These are phyloP conservation scores for Talaromyces sp. DNA, from an alignment of 2,329 filamentous ascomycete genomes.

Conservation along the genomic window DNA sequence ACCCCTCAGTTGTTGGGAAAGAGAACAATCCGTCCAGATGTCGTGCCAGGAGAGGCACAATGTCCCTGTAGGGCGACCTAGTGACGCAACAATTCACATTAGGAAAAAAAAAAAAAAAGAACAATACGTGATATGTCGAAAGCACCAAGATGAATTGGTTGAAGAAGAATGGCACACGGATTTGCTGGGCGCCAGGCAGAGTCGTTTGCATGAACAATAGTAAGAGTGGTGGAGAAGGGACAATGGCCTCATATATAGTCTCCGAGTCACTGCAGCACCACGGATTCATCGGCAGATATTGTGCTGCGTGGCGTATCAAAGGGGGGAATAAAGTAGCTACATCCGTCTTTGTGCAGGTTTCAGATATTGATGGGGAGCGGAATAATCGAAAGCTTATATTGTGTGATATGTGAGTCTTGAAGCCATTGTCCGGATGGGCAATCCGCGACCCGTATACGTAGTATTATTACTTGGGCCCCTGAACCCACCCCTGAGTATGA, in stretches of 20 bases:
- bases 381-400: not conserved
- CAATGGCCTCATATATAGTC: not conserved
- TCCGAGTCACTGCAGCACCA: not conserved
- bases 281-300: not conserved
- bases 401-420: not conserved
- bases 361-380: not conserved
- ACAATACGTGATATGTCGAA: not conserved
- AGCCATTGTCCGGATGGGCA: no score
- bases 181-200: not conserved
- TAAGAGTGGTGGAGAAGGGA: not conserved
- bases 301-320: not conserved
- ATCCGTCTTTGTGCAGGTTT: not conserved
- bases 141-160: not conserved
- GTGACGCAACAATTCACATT: not conserved
- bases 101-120: not conserved
- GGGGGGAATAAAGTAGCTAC: not conserved
- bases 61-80: not conserved
- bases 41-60: not conserved
- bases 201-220: conserved; percentile 1
- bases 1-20: not conserved
- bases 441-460: no score
- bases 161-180: not conserved
- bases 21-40: not conserved
- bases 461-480: no score
- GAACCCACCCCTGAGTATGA: not conserved